These are phyloP conservation scores for Bullera alba DNA, from an alignment of 768 basidiomycete species.

Conservation along the genomic window DNA sequence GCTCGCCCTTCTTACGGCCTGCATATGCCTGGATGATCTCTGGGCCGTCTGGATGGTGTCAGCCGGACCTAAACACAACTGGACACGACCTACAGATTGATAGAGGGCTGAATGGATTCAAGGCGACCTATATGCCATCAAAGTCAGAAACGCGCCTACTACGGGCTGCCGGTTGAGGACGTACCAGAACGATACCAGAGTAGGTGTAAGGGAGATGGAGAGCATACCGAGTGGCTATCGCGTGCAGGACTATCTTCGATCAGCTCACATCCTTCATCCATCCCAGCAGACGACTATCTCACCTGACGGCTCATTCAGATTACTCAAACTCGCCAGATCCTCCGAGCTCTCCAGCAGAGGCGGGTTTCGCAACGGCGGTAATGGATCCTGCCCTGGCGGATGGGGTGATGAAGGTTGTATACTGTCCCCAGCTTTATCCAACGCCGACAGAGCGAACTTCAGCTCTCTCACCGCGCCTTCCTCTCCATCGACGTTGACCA, in stretches of 20 bases:
- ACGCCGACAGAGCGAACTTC: constrained; percentile 24
- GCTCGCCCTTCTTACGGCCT: constrained; percentile 80
- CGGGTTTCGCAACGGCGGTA: constrained; percentile 93
- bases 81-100: constrained; percentile 57
- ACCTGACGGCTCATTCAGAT: constrained; percentile 98
- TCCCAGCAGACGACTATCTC: constrained; percentile 21
- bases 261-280: neutral
- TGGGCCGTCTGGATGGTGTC: constrained; percentile 57
- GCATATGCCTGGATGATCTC: constrained; percentile 97
- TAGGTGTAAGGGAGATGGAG: constrained; percentile 98
- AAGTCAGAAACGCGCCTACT: neutral
- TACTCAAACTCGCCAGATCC: constrained; percentile 94
- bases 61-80: neutral
- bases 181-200: constrained; percentile 82
- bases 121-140: constrained; percentile 57
- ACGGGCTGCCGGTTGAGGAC: neutral
- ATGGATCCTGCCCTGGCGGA: constrained; percentile 40
- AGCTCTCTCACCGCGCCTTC: constrained; percentile 16
- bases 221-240: constrained; percentile 91
- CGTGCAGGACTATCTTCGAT: constrained; percentile 68
- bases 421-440: constrained; percentile 23
- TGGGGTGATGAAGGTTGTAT: constrained; percentile 15
- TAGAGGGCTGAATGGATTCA: constrained; percentile 97
- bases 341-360: constrained; percentile 93
- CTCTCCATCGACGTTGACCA: constrained; percentile 18